Evolutionary conservation across 306 rosid genomes (phyloP).

Genomic region (Fagus crenata): DNA sequence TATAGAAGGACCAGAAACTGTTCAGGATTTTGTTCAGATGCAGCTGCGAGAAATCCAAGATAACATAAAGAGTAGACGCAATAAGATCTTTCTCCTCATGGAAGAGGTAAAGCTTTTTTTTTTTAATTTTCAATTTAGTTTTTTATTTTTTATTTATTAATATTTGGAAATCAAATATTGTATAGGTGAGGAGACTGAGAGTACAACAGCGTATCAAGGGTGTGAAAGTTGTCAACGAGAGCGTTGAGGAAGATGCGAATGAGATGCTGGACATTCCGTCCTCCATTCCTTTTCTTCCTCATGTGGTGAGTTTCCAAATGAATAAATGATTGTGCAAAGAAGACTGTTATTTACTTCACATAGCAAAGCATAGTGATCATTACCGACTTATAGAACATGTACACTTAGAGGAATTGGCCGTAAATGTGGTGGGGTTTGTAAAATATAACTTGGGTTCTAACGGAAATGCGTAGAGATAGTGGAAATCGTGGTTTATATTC

Average conservation of each 20-base stretch:
- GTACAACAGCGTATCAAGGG: slow-evolving; percentile 73
- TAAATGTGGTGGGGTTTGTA: neutral
- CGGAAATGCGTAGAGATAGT: neutral
- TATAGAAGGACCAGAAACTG: slow-evolving; percentile 95
- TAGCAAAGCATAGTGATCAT: neutral
- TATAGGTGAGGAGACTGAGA: slow-evolving; percentile 86
- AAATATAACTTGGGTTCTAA: neutral
- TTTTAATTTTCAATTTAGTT: too few relatives aligned
- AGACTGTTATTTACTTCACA: neutral
- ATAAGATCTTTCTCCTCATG: slow-evolving; percentile 90
- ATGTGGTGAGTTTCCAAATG: slow-evolving; percentile 58
- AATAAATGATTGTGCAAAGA: slow-evolving; percentile 11
- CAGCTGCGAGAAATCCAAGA: slow-evolving; percentile 86
- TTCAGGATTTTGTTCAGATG: slow-evolving; percentile 93
- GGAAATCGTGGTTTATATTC: neutral
- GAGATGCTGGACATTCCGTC: slow-evolving; percentile 96
- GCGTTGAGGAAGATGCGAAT: slow-evolving; percentile 55
- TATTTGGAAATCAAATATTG: slow-evolving; percentile 6
- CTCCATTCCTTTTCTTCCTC: slow-evolving; percentile 84
- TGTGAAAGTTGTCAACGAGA: slow-evolving; percentile 36
- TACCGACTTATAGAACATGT: neutral
- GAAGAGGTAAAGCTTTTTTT: slow-evolving; percentile 65
- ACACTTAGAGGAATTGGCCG: neutral
- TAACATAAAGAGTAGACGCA: slow-evolving; percentile 82
- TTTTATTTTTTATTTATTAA: neutral